A percentile compares a stretch with the other conserved stretches of the same genome.
Evolutionary conservation across 768 basidiomycete species (phyloP).

Genomic region (Auriscalpium vulgare): DNA sequence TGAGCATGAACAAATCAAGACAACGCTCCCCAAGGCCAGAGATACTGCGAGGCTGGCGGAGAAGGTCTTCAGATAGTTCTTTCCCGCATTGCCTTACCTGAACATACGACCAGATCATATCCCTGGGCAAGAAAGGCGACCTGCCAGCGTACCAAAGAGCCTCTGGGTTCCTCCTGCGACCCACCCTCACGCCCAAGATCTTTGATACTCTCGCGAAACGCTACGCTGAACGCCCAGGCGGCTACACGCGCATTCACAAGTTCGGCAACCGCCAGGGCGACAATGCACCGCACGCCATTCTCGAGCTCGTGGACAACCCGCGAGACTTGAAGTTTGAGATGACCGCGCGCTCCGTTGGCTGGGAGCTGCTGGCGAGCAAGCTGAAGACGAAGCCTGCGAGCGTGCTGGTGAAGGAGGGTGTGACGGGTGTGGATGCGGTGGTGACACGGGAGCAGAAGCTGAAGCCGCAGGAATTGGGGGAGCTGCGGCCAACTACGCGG

Average conservation of each 20-base stretch:
- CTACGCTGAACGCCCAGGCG: conserved; percentile 77
- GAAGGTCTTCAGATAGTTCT: conserved; percentile 47
- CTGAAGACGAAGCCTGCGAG: conserved; percentile 37
- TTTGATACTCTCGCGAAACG: conserved; percentile 74
- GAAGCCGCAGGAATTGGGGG: conserved; percentile 28
- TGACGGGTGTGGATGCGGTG: conserved; percentile 35
- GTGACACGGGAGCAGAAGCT: conserved; percentile 42
- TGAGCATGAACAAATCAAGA: conserved; percentile 92
- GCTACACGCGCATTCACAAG: conserved; percentile 91
- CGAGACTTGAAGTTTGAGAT: conserved; percentile 83
- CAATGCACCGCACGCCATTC: conserved; percentile 85
- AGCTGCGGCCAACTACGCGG: conserved; percentile 57
- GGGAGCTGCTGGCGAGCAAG: conserved; percentile 63
- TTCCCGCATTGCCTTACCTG: not conserved
- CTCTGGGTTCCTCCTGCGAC: conserved; percentile 70
- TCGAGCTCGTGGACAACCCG: conserved; percentile 94
- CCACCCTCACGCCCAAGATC: conserved; percentile 67
- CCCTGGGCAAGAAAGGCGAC: conserved; percentile 81
- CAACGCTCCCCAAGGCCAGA: conserved; percentile 91
- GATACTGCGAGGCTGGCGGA: conserved; percentile 89
- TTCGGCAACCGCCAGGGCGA: conserved; percentile 88
- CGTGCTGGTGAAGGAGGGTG: conserved; percentile 44
- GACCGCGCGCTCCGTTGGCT: conserved; percentile 80
- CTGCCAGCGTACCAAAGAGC: conserved; percentile 64
- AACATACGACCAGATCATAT: conserved; percentile 60